phyloP scores from a whole-genome alignment of 1,139 yeast genomes.

The Nakaseomyces kungkrabaensis region DNA sequence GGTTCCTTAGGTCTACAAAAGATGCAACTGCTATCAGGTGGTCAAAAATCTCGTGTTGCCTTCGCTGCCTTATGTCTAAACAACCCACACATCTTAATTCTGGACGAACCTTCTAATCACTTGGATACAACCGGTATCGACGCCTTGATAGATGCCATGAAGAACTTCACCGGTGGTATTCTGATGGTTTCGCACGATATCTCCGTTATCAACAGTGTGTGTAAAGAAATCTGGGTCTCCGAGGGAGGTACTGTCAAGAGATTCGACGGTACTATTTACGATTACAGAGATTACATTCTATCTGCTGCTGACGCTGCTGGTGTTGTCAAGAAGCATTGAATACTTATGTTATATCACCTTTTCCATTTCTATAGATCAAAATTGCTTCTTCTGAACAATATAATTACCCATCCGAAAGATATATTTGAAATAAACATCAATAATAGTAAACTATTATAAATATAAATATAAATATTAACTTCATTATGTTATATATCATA shows the following conservation, averaged over 20 bases:
- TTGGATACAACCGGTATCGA: slow-evolving; percentile 97
- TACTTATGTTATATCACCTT: not conserved
- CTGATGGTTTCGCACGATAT: slow-evolving; percentile 98
- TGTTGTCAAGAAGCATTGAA: slow-evolving; percentile 66
- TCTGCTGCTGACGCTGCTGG: slow-evolving; percentile 72
- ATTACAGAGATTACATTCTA: slow-evolving; percentile 81
- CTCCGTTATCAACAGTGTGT: slow-evolving; percentile 72
- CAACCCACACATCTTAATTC: slow-evolving; percentile 83
- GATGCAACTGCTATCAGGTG: slow-evolving; percentile 86
- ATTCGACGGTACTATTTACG: slow-evolving; percentile 78
- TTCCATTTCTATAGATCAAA: not conserved
- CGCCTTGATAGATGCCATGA: slow-evolving; percentile 83
- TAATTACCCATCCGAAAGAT: too few species aligned
- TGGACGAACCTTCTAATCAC: slow-evolving; percentile 98
- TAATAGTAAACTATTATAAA: too few species aligned
- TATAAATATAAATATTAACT: too few species aligned
- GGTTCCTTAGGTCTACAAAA: slow-evolving; percentile 89
- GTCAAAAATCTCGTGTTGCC: slow-evolving; percentile 97
- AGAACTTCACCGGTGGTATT: slow-evolving; percentile 85
- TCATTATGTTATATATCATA: too few species aligned
- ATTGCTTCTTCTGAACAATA: too few species aligned
- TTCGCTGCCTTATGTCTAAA: slow-evolving; percentile 88
- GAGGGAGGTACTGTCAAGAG: slow-evolving; percentile 72
- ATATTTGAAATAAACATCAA: too few species aligned
- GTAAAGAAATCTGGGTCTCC: slow-evolving; percentile 92